These are phyloP conservation scores for Huntiella moniliformis DNA, from an alignment of 2,329 filamentous ascomycete genomes.

Conservation along the genomic window DNA sequence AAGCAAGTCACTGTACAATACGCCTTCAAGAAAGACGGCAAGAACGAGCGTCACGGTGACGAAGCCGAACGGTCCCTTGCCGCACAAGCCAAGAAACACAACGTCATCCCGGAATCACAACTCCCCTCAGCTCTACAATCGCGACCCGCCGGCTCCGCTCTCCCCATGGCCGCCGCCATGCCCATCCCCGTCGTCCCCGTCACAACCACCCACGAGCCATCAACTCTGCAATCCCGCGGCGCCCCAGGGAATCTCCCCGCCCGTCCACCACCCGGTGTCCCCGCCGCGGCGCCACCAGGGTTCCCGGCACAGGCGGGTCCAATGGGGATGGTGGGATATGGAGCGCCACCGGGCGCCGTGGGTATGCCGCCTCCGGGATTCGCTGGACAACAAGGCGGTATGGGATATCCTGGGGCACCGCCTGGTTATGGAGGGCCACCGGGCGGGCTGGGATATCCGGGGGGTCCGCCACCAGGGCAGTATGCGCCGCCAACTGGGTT, in stretches of 20 bases:
- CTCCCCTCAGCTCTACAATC: constrained; percentile 53
- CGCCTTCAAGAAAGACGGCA: constrained; percentile 98
- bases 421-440: constrained; percentile 24
- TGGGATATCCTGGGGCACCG: constrained; percentile 30
- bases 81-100: constrained; percentile 82
- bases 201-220: no score
- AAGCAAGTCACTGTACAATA: constrained; percentile 95
- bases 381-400: constrained; percentile 26
- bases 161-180: constrained; percentile 20
- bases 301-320: constrained; percentile 21
- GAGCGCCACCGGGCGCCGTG: no score
- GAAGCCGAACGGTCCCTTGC: constrained; percentile 83
- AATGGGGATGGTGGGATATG: no score
- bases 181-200: constrained; percentile 12
- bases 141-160: constrained; percentile 14
- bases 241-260: not conserved
- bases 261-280: not conserved
- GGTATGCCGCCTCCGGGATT: constrained; percentile 13
- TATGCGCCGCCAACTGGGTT: constrained; percentile 21
- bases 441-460: constrained; percentile 9
- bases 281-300: constrained; percentile 29
- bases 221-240: not conserved
- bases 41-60: constrained; percentile 89
- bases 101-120: constrained; percentile 66
- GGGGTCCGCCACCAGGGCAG: constrained; percentile 19